Base-by-base conservation (phyloP, 495 filamentous ascomycete species). In the Jackrogersella minutella region DNA sequence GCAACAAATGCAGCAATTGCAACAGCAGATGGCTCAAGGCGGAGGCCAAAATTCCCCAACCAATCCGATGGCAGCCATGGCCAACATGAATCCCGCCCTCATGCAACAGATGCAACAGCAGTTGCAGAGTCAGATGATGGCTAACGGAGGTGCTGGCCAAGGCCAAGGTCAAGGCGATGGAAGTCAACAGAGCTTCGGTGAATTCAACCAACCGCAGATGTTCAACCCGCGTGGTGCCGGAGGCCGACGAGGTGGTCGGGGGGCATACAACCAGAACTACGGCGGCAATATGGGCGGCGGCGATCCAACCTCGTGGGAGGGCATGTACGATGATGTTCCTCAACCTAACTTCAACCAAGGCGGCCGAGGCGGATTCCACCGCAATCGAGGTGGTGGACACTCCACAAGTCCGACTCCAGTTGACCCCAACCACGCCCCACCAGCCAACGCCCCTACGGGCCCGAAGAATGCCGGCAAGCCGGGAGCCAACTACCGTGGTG, bases 271-370 rank as follows among this genome's bases (percentile, higher is more conserved):
- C 14, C 70, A 70, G 33, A 39, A 14, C 21, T 74, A 73, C 22
- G 60, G 71, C 69, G 73, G 50, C 54, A 74, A 50, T 54, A 64
- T 52, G 47, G 59, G 64, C 13, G 65, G 67, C 7, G 70, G 64
- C 55, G 77, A 75, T 3, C 89, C 90, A 21, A 93, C 91, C 19
- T 92, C 89, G 19, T 98, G 95, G 94, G 95, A 99, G 76, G 95
- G 95, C 56, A 99, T 99, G 95, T 99, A 99, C 76, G 95, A 99
- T 74, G 95, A 97, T 74, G 93, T 97, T 1, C 96, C 96, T 19
- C 93, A 93, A 71, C 93, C 93, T 7, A 87, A 89, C 58, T 85
- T 88, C 44, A 84, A 85, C 64, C 82, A 87, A 47, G 82, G 86
- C 40, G 82, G 85, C 44, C 75, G 85, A 43, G 85, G 86, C 13